phyloP scores from a whole-genome alignment of 2,329 filamentous ascomycete species.

The Botrytis sinoallii region DNA sequence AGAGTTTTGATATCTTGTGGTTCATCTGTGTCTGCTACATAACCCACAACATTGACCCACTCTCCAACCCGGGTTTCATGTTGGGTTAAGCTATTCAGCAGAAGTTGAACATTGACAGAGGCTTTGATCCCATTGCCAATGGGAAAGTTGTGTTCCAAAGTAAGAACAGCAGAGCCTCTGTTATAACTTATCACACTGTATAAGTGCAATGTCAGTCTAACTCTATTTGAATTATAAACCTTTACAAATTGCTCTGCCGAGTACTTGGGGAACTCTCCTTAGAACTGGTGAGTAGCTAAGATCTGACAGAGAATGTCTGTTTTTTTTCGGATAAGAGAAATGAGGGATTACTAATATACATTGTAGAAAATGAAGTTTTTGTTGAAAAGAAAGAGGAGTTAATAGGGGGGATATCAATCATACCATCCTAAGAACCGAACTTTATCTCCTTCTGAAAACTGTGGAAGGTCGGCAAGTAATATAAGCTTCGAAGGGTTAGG shows the following conservation, averaged over 20 bases:
- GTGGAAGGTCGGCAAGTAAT: slow-evolving; percentile 34
- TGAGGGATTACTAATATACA: neutral
- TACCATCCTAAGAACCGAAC: slow-evolving; percentile 92
- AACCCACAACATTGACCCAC: slow-evolving; percentile 89
- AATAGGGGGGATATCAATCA: slow-evolving; percentile 37
- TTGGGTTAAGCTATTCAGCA: slow-evolving; percentile 62
- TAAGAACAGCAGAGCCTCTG: slow-evolving; percentile 55
- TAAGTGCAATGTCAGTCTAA: slow-evolving; percentile 14
- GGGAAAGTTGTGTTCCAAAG: slow-evolving; percentile 66
- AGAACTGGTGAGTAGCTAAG: neutral
- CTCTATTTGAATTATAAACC: neutral
- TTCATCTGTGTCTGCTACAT: slow-evolving; percentile 48
- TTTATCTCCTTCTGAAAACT: slow-evolving; percentile 53
- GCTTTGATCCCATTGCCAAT: slow-evolving; percentile 46
- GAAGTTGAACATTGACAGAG: slow-evolving; percentile 66
- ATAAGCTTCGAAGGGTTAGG: slow-evolving; percentile 33
- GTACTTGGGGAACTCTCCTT: neutral
- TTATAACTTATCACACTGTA: slow-evolving; percentile 58
- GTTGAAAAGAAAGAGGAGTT: neutral
- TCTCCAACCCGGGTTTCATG: slow-evolving; percentile 68
- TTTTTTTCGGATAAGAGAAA: neutral
- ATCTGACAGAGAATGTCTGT: too few species aligned
- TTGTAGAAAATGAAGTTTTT: neutral
- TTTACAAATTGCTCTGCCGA: neutral
- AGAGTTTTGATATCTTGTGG: slow-evolving; percentile 14